Base-by-base conservation (phyloP, 352 stramenopile genomes). In the Phytophthora colocasiae region DNA sequence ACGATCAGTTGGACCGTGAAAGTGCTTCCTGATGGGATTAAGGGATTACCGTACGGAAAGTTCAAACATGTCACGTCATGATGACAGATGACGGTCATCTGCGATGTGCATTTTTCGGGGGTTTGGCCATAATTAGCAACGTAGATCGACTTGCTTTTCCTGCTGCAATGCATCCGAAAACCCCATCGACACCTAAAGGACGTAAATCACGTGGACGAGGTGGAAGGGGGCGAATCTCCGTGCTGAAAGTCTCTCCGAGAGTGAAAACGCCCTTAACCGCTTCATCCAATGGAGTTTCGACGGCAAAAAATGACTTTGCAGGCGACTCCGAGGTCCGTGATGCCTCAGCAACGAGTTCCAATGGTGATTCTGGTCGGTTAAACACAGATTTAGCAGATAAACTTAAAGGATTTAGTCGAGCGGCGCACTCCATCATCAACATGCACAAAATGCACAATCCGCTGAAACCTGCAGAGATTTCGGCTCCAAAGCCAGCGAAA, bases 391-490 rank as follows among this genome's bases (percentile, higher is more conserved):
- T 32, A 54, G 19, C 4, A 6, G 26, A 40, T 1, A 59, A 63
- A 24, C 34, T 64, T 0, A 67, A 66, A 14, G 53, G 63, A 15
- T 71, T 81, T 52, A 78, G 48, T 43, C 57, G 61, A n/a, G 69
- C 63, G 41, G 75, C 75, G 3, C 69, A 73, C 10, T 83, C 75
- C 10, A 73, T 83, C 43, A 75, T 83, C 17, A 63, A 27, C 2
- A 61, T 71, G 22, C 44, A 64, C 48, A 62, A 72, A 14, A 38
- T 70, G 1, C 55, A 73, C 17, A 40, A 15, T 5, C 49, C 6
- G 31, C 22, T 12, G 36, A 65, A 27, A 57, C 14, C 3, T 26
- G 29, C 14, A 2, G 31, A 36, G 9, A 36, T 10, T n/a, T 8
- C 39, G 19, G 8, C n/a, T 26, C 6, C 31, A 27, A 19, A 29